A percentile compares a stretch with the other conserved stretches of the same genome.
These are phyloP conservation scores for Lonicera japonica DNA, from an alignment of 129 eudicot genomes.

Conservation along the genomic window DNA sequence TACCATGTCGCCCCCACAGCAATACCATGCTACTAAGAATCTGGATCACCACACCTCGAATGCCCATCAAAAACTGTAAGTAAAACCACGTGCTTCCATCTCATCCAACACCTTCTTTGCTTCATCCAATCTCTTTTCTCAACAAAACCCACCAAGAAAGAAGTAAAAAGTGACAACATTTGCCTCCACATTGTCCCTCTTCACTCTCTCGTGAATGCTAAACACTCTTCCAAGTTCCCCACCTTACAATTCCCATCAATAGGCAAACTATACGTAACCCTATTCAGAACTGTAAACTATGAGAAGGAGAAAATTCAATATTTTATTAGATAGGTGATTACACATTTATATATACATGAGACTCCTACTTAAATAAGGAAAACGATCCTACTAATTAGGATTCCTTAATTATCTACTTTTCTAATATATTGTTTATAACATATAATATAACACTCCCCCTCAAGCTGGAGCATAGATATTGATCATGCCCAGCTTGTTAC, in stretches of 20 bases:
- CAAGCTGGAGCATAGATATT: too few species aligned
- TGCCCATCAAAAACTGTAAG: conserved; percentile 12
- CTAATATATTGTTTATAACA: too few species aligned
- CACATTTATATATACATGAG: too few species aligned
- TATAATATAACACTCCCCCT: too few species aligned
- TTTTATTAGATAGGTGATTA: too few species aligned
- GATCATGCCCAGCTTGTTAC: too few species aligned
- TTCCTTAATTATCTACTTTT: too few species aligned
- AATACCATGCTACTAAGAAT: conserved; percentile 12
- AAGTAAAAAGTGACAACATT: conserved; percentile 10
- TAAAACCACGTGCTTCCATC: conserved; percentile 10
- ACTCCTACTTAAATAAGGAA: too few species aligned
- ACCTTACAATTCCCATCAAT: conserved; percentile 16
- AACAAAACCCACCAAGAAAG: conserved; percentile 7
- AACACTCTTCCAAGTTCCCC: conserved; percentile 6
- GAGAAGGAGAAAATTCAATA: too few species aligned
- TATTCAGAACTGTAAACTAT: too few species aligned
- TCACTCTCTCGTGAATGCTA: conserved; percentile 5
- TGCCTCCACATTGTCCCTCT: background rate
- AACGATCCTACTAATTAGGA: too few species aligned
- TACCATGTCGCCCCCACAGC: conserved; percentile 9
- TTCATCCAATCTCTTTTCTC: conserved; percentile 7
- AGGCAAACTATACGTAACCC: background rate
- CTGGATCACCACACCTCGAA: conserved; percentile 6
- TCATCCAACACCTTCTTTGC: conserved; percentile 8